Percentiles rank a stretch among this genome's conserved stretches.
These are phyloP conservation scores for Auricularia sp. DNA, from an alignment of 768 basidiomycete species.

Conservation along the genomic window DNA sequence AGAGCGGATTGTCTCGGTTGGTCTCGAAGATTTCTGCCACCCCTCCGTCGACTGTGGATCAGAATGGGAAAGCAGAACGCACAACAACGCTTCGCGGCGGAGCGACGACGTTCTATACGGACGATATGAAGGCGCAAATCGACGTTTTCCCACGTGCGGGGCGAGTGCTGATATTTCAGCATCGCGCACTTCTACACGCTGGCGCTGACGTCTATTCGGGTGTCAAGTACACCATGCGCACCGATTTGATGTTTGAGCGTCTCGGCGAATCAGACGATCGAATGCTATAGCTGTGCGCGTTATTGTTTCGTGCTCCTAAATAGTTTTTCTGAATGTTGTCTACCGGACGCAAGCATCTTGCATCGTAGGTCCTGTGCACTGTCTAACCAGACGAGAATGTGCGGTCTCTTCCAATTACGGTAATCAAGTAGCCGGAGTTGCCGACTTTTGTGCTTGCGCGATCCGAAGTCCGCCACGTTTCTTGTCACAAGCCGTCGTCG, in stretches of 20 bases:
- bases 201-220: slow-evolving; percentile 5
- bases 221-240: slow-evolving; percentile 7
- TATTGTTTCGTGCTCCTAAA: too few relatives aligned
- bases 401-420: too few relatives aligned
- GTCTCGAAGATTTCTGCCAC: neutral
- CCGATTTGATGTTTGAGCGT: slow-evolving; percentile 4
- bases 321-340: too few relatives aligned
- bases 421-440: too few relatives aligned
- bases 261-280: neutral
- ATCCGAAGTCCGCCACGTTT: too few relatives aligned
- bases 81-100: neutral
- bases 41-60: neutral
- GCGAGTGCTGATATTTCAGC: slow-evolving; percentile 5
- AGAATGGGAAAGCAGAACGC: too few relatives aligned
- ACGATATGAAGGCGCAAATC: neutral
- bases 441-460: too few relatives aligned
- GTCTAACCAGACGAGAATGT: too few relatives aligned
- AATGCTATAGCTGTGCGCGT: too few relatives aligned
- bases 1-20: neutral
- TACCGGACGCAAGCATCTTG: too few relatives aligned
- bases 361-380: too few relatives aligned
- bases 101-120: slow-evolving; percentile 2
- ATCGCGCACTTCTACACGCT: slow-evolving; percentile 1
- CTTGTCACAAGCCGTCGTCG: too few relatives aligned
- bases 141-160: slow-evolving; percentile 6